Conservation (phyloP, 78 protist species). For the Planoprotostelium fungivorum region DNA sequence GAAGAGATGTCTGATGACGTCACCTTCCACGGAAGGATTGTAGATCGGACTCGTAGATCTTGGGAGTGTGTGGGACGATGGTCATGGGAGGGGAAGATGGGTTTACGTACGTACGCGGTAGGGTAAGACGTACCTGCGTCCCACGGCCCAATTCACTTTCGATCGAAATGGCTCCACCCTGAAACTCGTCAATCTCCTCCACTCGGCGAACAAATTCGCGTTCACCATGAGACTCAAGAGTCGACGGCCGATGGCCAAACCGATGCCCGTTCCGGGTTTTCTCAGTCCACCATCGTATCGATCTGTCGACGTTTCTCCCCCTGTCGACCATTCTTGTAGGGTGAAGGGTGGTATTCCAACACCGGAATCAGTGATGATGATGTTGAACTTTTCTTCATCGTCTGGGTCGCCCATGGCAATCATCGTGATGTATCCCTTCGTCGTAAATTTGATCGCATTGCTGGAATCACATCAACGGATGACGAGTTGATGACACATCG, state of each 20-base stretch:
- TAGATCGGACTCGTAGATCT: too few species aligned
- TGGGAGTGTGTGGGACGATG: too few species aligned
- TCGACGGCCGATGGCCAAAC: neutral
- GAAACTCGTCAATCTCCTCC: too few species aligned
- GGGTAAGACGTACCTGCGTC: too few species aligned
- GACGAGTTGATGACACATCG: neutral
- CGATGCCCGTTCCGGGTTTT: neutral
- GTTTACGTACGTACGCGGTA: too few species aligned
- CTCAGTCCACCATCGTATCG: too few species aligned
- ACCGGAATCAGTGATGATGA: neutral
- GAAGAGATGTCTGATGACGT: too few species aligned
- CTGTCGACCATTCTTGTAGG: neutral
- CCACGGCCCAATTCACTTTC: too few species aligned
- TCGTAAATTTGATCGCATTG: neutral
- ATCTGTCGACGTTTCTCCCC: neutral
- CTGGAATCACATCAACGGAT: neutral
- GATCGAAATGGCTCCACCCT: too few species aligned
- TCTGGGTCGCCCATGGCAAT: neutral
- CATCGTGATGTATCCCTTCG: neutral
- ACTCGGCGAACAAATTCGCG: too few species aligned
- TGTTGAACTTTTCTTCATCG: neutral
- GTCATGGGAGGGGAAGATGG: too few species aligned
- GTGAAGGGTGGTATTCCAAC: neutral
- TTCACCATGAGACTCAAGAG: neutral
- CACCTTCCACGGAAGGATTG: too few species aligned